Base-by-base conservation (phyloP, 2,329 filamentous ascomycete species). In the Aplosporella prunicola region DNA sequence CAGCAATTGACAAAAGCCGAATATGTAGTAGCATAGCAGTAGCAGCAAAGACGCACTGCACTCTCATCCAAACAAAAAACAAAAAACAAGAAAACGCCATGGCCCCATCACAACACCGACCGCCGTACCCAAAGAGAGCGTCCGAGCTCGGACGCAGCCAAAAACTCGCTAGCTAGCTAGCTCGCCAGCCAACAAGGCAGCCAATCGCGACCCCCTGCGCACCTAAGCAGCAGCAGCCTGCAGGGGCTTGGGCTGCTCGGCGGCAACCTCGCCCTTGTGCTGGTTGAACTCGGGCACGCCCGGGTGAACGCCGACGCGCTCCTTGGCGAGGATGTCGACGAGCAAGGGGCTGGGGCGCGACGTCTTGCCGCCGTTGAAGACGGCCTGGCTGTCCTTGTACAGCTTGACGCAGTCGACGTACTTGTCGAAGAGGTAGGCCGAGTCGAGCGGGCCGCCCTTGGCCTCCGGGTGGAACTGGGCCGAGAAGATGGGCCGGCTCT, bases 391-490 rank as follows among this genome's bases (percentile, higher is more conserved):
- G 52, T 80, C 74, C 79, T 93, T 96, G 76, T 89, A 94, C 57
- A 82, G 76, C 60, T 78, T 73, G 23, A 96, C 87, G 53, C 82
- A 89, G 60, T 93, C 78, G 30, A 96, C 69, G 67, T 96, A 98
- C 69, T 85, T 86, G 65, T 98, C 91, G 56, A 98, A 98, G 43
- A 98, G 74, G 66, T 93, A 96, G 2, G 85, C 80, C 46, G 85
- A 93, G 69, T 98, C 91, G 66, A 94, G 82, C 38, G 91, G 91
- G 38, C 91, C 91, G 43, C 91, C 91, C 72, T 94, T 94, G 50
- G 91, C 91, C 67, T 98, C 91, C 11, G 91, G 91, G 60, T 98
- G 91, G 78, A 98, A 98, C 65, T 98, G 91, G 16, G 88, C 94
- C 46, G 84, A 89, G 74, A 98, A 96, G 60, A 98, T 98, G 45